Evolutionary conservation across 75 land plant species (phyloP), one percentile per base, ranked within the genome.

Genomic region (Pinus tabuliformis): DNA sequence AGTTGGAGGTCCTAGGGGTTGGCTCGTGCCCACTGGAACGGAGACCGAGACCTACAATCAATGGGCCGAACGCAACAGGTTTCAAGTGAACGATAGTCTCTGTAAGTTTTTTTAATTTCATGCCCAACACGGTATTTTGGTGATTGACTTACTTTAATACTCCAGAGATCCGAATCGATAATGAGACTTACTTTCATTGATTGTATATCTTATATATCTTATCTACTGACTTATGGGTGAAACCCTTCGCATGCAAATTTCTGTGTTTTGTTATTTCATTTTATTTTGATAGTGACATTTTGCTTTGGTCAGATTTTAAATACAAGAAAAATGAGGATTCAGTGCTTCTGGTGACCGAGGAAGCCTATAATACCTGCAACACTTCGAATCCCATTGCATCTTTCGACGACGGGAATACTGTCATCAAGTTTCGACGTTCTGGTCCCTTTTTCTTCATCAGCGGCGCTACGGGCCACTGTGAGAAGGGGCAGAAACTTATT

Each of bases 391-490:
- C 88, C 9, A 59, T 79, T 16, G 56, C 57, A 8, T 14, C 26
- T n/a, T 84, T 76, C 80, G 71, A 42, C 54, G 81, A 86, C 56
- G 91, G 91, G 28, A 84, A 83, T 20, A 79, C 94, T 2, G n/a
- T 62, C 1, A 13, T 89, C 70, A 72, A 65, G 9, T 76, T 89
- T 6, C 65, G 75, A 4, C 30, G 62, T 36, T 73, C 91, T 0
- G 93, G 93, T 3, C 64, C 63, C n/a, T 79, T 81, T 74, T 91
- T 75, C 78, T 89, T 91, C 84, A 83, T 89, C 62, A 86, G 89
- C 36, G 85, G 91, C 8, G 60, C 22, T 8, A 77, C 68, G 4
- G 82, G 81, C 4, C 84, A 89, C 82, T 91, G 93, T 73, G 77
- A 79, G 56, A 59, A 74, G 8, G 93, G 93, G 26, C 87, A 89